Base-by-base conservation (phyloP, 228 moss, liverwort and hornwort species). In the Sphagnum fallax region DNA sequence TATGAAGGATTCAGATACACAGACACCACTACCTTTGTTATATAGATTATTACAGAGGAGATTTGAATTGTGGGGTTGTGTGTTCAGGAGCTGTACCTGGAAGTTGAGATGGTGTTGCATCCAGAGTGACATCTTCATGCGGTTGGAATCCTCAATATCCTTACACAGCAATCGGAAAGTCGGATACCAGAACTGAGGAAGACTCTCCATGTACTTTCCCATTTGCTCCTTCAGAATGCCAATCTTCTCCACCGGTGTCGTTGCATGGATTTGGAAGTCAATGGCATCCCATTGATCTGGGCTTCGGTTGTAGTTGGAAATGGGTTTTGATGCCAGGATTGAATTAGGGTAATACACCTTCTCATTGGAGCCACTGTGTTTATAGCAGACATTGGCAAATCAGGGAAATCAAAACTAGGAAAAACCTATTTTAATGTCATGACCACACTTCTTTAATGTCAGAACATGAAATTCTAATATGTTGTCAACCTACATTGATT, bases 121-220 rank as follows among this genome's bases (percentile, higher is more conserved):
- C 98, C 98, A 98, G 6, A 98, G 67, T 11, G 98, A 91, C 98
- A 98, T 98, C 75, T 85, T 91, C 98, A 98, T 98, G 74, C 85
- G 80, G 52, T 90, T 98, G 79, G 88, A 90, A 67, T 98, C 98
- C 65, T 93, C 93, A 65, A 98, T 90, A 71, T 98, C 98, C 79
- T 98, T 98, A 81, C 98, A 98, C 9, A 98, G 84, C 72, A 98
- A 84, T 67, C 98, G 91, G 74, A 98, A 98, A 16, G 85, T 83
- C 11, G 97, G 97, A 70, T 93, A 98, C 97, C 97, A 98, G 61
- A 93, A 92, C 52, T 98, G 93, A 48, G 97, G 97, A 69, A 98
- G 87, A 50, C 91, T 78, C 78, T 98, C 98, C 9, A 98, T 92
- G 18, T 98, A 98, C 77, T 86, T 89, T 4, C 81, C 74, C 91